Evolutionary conservation across 1,284 basidiomycete genomes (phyloP).

Genomic region (Papiliotrema nemorosa): DNA sequence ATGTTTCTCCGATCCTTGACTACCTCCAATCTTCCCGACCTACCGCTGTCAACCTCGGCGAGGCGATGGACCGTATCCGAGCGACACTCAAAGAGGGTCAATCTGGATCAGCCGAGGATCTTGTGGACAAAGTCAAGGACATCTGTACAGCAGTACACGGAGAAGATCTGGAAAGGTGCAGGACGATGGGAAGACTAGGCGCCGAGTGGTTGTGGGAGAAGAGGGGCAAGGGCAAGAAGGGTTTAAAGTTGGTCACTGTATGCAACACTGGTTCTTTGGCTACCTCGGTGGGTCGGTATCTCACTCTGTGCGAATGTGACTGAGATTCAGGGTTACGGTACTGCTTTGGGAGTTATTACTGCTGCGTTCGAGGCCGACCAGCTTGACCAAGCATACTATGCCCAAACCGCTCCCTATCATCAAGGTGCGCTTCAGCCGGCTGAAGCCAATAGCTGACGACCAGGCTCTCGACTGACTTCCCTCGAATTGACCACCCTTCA

Average conservation of each 20-base stretch:
- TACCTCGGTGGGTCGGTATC: slow-evolving; percentile 63
- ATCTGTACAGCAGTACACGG: slow-evolving; percentile 59
- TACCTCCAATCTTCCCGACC: slow-evolving; percentile 81
- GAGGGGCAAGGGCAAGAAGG: slow-evolving; percentile 51
- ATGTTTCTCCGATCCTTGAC: slow-evolving; percentile 56
- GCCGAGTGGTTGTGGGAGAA: slow-evolving; percentile 74
- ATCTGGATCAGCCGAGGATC: slow-evolving; percentile 39
- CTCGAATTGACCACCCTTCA: slow-evolving; percentile 76
- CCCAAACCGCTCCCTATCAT: slow-evolving; percentile 86
- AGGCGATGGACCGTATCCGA: slow-evolving; percentile 69
- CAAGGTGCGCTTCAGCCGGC: slow-evolving; percentile 58
- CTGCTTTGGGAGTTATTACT: slow-evolving; percentile 87
- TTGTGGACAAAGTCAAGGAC: slow-evolving; percentile 61
- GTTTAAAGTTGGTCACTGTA: slow-evolving; percentile 79
- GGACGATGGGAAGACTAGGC: slow-evolving; percentile 72
- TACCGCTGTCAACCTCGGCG: slow-evolving; percentile 87
- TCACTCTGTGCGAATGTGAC: neutral
- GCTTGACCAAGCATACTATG: slow-evolving; percentile 77
- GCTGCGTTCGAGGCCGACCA: slow-evolving; percentile 72
- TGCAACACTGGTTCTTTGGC: slow-evolving; percentile 93
- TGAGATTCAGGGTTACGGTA: slow-evolving; percentile 73
- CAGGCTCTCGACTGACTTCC: slow-evolving; percentile 68
- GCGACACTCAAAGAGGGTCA: slow-evolving; percentile 34
- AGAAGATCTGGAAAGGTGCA: slow-evolving; percentile 80
- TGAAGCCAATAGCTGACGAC: neutral